Base-by-base conservation (phyloP, 202 grass and related monocot genomes). In the Sporobolus alterniflorus region DNA sequence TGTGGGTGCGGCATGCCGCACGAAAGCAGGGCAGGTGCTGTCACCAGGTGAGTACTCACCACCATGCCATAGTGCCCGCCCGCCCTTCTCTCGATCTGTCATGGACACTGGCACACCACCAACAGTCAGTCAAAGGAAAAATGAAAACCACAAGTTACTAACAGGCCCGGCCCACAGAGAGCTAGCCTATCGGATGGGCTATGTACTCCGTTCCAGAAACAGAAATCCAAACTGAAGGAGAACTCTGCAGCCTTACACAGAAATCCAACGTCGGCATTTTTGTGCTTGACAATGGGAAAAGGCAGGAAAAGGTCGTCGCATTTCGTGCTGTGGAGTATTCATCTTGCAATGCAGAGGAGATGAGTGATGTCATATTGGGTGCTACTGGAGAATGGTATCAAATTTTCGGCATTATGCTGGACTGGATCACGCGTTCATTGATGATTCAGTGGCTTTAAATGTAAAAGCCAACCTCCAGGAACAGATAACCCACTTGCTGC, bases 211-310 rank as follows among this genome's bases (percentile, higher is more conserved):
- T 88, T 84, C 32, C 57, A 68, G 65, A 79, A 74, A 42, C 60
- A 84, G 79, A 79, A 73, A 56, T 28, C 68, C 32, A 84, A 79
- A 33, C 69, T 85, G 24, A 80, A 84, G 75, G 61, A 80, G 76
- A 51, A 89, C 41, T 46, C 81, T 46, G 3, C 52, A 52, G 42
- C 34, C 60, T 80, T 89, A 21, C 0, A 4, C 62, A 74, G 62
- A 13, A 42, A 88, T 80, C 24, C 70, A 50, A 20, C 15, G 16
- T 73, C 31, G 29, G 7, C 44, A 3, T 84, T 80, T 36, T 29
- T 89, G 6, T 89, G 76, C 75, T 54, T 75, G 26, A 84, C 32
- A 64, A 30, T 84, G 84, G 82, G 76, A 33, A 76, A 29, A 70
- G 68, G 25, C 42, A 56, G 26, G 9, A 75, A 75, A 70, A 81